Evolutionary conservation across 768 basidiomycete species (phyloP).

Genomic region (Lentinula aciculospora): DNA sequence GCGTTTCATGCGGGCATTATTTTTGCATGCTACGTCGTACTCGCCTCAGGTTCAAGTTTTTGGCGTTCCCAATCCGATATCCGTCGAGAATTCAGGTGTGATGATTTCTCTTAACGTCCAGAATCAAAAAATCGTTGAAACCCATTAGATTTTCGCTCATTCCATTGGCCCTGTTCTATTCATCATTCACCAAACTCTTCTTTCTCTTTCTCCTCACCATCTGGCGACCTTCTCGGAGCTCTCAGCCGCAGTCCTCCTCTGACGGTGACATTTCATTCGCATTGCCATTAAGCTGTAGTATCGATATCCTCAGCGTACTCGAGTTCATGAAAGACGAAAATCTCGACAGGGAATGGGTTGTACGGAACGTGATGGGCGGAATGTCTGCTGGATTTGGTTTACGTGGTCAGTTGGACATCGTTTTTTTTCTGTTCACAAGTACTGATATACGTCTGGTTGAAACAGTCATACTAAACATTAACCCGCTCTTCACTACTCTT

Average conservation of each 20-base stretch:
- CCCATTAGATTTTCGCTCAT: constrained; percentile 58
- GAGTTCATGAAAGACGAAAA: constrained; percentile 65
- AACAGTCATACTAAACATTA: constrained; percentile 71
- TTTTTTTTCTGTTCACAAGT: background rate
- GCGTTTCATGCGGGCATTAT: constrained; percentile 71
- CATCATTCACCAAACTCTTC: constrained; percentile 79
- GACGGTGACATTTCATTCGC: constrained; percentile 15
- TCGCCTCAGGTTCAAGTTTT: constrained; percentile 33
- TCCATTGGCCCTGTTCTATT: constrained; percentile 76
- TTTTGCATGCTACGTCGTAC: constrained; percentile 46
- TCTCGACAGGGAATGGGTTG: constrained; percentile 78
- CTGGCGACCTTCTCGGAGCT: constrained; percentile 52
- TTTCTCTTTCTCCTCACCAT: constrained; percentile 78
- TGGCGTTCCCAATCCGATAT: constrained; percentile 39
- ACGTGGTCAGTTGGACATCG: constrained; percentile 44
- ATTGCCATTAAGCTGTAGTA: constrained; percentile 6
- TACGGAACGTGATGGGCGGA: constrained; percentile 78
- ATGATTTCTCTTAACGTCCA: background rate
- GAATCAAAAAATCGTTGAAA: no score
- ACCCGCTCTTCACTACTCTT: constrained; percentile 68
- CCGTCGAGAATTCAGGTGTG: constrained; percentile 57
- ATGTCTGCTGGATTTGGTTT: constrained; percentile 86
- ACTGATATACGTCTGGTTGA: background rate
- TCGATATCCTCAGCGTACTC: constrained; percentile 33
- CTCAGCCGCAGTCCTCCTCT: constrained; percentile 14